Conservation (phyloP, 768 basidiomycete species). For the Pulveroboletus ravenelii region DNA sequence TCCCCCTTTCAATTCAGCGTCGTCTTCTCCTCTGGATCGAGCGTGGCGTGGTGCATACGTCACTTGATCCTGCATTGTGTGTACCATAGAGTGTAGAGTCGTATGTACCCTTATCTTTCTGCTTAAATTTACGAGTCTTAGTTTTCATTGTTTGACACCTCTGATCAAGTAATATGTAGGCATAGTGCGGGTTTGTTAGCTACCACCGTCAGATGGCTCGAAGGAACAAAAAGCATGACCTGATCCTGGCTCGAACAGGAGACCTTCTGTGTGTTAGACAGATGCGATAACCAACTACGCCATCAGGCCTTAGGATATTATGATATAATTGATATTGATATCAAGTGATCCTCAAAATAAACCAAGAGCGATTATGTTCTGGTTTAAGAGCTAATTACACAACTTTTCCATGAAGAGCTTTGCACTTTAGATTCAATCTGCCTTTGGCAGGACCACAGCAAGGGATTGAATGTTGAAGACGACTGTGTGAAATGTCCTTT, state of each 20-base stretch:
- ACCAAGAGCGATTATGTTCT: too few species aligned
- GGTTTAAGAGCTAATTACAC: too few species aligned
- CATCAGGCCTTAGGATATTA: constrained; percentile 20
- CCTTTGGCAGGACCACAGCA: too few species aligned
- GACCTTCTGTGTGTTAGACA: constrained; percentile 78
- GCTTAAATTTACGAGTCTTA: constrained; percentile 6
- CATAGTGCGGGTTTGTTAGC: neutral
- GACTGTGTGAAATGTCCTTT: too few species aligned
- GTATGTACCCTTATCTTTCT: constrained; percentile 19
- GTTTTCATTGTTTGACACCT: neutral
- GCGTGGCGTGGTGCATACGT: neutral
- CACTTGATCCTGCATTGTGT: constrained; percentile 2
- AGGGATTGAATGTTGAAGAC: too few species aligned
- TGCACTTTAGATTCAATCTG: too few species aligned
- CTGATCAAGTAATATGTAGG: neutral
- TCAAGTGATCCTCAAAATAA: too few species aligned
- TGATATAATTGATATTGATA: too few species aligned
- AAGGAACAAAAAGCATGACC: constrained; percentile 14
- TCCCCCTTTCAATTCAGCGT: neutral
- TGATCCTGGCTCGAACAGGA: constrained; percentile 64
- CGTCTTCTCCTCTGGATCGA: constrained; percentile 3
- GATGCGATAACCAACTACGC: constrained; percentile 68
- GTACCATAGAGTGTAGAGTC: constrained; percentile 24
- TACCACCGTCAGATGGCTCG: neutral
- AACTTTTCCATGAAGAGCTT: too few species aligned